Evolutionary conservation across 1,139 yeast genomes (phyloP), one percentile per base, ranked within the genome.

Genomic region (Yamadazyma oceani): DNA sequence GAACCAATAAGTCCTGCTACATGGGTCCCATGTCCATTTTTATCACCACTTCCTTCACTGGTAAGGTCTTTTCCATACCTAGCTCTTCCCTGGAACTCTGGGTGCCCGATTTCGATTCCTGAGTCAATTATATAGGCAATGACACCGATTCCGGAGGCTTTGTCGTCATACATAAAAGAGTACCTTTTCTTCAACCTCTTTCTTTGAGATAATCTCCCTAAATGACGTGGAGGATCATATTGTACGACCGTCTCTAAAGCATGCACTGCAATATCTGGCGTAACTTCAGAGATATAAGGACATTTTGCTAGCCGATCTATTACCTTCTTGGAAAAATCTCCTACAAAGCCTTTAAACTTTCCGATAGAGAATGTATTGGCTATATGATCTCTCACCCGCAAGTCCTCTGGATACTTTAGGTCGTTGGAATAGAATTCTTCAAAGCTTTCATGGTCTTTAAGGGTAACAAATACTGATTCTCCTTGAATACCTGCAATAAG

Each of bases 1-100:
- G 96, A 85, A 0, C 94, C 96, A 29, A 87, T 74, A n/a, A 88
- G 60, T 0, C 97, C 96, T 0, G 96, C 95, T 2, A 88, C 95
- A 59, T 89, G 96, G 0, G 96, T 87, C 1, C 86, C 85, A 54
- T 85, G 94, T 0, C 94, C 92, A 51, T 81, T 81, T 7, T 53
- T 48, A 52, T 84, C 92, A 0, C 85, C 84, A 0, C 63, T 50
- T 0, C 82, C 86, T 55, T 78, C 85, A 1, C 65, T 69, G 0
- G 86, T 79, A 41, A 80, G 74, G 51, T 82, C 87, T n/a, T 55
- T 66, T 0, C 88, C 90, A 35, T 57, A 48, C 2, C 45, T 43
- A 0, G 82, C 88, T 39, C 94, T 65, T 0, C 81, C 82, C 43
- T 75, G 81, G 52, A 85, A 82, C 31, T 85, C 86, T 0, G 80